Evolutionary conservation across 306 rosid species (phyloP), one percentile per base, ranked within the genome.

Genomic region (Delonix regia): DNA sequence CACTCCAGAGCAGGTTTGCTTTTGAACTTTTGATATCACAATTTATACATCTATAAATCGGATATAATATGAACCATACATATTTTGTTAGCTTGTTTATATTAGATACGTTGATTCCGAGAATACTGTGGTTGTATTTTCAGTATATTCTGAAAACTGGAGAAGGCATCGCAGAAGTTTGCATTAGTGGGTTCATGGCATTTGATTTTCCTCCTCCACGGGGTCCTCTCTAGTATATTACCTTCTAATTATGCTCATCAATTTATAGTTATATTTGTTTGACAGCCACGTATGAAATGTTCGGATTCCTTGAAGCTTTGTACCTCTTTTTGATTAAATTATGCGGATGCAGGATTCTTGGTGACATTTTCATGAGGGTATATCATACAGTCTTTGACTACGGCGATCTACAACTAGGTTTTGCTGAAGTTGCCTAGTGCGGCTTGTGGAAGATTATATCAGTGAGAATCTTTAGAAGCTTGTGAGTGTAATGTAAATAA

Each of bases 301-400:
- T 44, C 12, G 16, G 24, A 2, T 30, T 66, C 60, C 49, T 73
- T 74, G 27, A 62, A 69, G 57, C 45, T 53, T 25, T 47, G 19
- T 21, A 9, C 30, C 41, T n/a, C n/a, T 48, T 21, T 28, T 24
- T 45, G 25, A 80, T 24, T 61, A 44, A 5, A 61, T 38, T 22
- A n/a, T 52, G 33, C 52, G 9, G 64, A 27, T 79, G 71, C 78
- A 84, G 87, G 88, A 78, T 83, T 81, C 90, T 91, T 79, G 98
- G 98, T 18, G 96, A 94, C 80, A 76, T 88, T 16, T 91, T 94
- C 78, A 94, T 90, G 97, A 88, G 98, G 77, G 86, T 71, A 10
- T 94, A 91, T 82, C 98, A 94, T 84, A 94, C 98, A 0, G 79
- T 94, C 74, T 94, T 94, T 42, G 97, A 94, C 82, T 90, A 78